Conservation (phyloP, 2,329 filamentous ascomycete genomes). For the Plenodomus biglobosus region DNA sequence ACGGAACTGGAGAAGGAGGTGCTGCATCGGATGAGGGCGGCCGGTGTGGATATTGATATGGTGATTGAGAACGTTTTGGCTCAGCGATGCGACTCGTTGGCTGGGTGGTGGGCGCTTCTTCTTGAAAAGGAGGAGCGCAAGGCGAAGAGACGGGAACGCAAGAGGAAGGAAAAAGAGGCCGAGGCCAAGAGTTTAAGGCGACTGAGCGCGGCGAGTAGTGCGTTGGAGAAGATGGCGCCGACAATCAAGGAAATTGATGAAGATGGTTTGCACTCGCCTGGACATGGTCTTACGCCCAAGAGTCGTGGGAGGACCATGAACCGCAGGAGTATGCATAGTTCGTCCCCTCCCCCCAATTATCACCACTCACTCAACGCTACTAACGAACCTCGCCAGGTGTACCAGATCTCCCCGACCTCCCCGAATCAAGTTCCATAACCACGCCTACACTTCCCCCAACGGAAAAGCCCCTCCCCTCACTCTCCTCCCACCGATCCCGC, state of each 20-base stretch:
- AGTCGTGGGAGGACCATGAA: slow-evolving; percentile 77
- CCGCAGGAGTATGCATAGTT: slow-evolving; percentile 58
- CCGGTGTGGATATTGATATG: slow-evolving; percentile 89
- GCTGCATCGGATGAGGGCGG: slow-evolving; percentile 86
- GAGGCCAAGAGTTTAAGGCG: slow-evolving; percentile 78
- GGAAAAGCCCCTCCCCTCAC: slow-evolving; percentile 62
- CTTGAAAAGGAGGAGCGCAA: slow-evolving; percentile 95
- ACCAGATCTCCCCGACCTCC: slow-evolving; percentile 75
- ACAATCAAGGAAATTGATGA: slow-evolving; percentile 78
- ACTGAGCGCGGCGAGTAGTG: slow-evolving; percentile 85
- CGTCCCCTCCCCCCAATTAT: background rate
- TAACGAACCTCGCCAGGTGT: slow-evolving; percentile 47
- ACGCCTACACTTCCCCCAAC: slow-evolving; percentile 35
- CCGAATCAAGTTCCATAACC: slow-evolving; percentile 57
- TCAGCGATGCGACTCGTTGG: slow-evolving; percentile 84
- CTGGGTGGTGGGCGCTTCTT: slow-evolving; percentile 94
- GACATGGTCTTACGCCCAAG: slow-evolving; percentile 55
- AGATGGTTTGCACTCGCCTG: slow-evolving; percentile 59
- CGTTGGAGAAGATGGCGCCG: slow-evolving; percentile 77
- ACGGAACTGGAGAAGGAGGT: slow-evolving; percentile 88
- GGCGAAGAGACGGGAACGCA: slow-evolving; percentile 74
- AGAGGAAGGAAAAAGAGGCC: slow-evolving; percentile 79
- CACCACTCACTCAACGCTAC: background rate
- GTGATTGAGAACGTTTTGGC: slow-evolving; percentile 93
- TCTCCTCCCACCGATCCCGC: slow-evolving; percentile 77